Base-by-base conservation (phyloP, 257 asterid species). In the Fraxinus excelsior region DNA sequence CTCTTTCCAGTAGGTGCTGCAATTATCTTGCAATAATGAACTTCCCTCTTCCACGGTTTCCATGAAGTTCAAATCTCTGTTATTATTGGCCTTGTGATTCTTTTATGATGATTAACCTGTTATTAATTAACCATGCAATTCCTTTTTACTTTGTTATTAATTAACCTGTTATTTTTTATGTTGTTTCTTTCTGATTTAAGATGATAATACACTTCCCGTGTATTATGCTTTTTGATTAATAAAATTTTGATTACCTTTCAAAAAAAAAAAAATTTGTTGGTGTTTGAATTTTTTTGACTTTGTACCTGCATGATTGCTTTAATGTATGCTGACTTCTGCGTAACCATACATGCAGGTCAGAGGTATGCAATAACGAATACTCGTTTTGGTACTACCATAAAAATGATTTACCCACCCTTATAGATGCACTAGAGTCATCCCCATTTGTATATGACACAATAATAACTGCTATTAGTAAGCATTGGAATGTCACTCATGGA, bases 401-500 rank as follows among this genome's bases (percentile, higher is more conserved):
- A 84, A 85, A 86, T 83, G 92, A 92, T 83, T 80, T 93, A 79
- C 86, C 88, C 58, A 42, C 74, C 58, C 86, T 96, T 73, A 67
- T 96, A 80, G 90, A 85, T 82, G 90, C 87, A 72, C 80, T 96
- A 74, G 89, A 88, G 84, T 86, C 94, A 68, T 79, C 87, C 4
- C 83, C 84, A 42, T 79, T 25, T 80, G 60, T 85, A 65, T 81
- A 92, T 69, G 83, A 66, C 38, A 31, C 86, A 66, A 80, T 94
- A 79, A 77, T 88, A 74, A 82, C 69, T 74, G 87, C 84, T 31
- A 85, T 94, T 75, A 70, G 84, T 73, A 86, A 86, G 86, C 81
- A 84, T 62, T 87, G 92, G 95, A 85, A 84, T 86, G 72, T 85
- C 79, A 84, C 76, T 70, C 85, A 76, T 86, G 82, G 82, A 77